A percentile compares a stretch with the other conserved stretches of the same genome.
These are phyloP conservation scores for Ogataea pini DNA, from an alignment of 805 yeast genomes.

Conservation along the genomic window DNA sequence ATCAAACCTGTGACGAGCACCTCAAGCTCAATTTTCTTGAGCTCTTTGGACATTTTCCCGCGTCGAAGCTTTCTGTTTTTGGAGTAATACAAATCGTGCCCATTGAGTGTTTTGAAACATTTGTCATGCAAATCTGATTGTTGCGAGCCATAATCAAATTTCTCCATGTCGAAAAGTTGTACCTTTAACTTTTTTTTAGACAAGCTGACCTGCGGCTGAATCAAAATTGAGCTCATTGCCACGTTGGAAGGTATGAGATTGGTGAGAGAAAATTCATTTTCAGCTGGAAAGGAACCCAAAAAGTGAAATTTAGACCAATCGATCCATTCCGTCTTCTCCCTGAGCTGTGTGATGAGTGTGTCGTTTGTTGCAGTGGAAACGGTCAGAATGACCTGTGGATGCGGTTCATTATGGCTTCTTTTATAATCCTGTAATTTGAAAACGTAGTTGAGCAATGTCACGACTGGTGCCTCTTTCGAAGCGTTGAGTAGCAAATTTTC, in stretches of 20 bases:
- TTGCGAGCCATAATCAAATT: constrained; percentile 27
- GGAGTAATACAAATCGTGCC: constrained; percentile 23
- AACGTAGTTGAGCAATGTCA: constrained; percentile 34
- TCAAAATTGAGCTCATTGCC: constrained; percentile 27
- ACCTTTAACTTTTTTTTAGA: constrained; percentile 23
- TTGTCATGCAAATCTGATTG: constrained; percentile 24
- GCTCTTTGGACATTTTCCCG: constrained; percentile 16
- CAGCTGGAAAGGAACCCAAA: constrained; percentile 28
- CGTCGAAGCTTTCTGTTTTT: constrained; percentile 30
- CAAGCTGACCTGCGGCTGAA: constrained; percentile 22
- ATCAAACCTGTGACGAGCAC: constrained; percentile 28
- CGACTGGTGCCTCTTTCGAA: constrained; percentile 31
- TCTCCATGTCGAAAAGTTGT: constrained; percentile 27
- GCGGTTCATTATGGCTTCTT: constrained; percentile 33
- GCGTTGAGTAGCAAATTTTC: constrained; percentile 17
- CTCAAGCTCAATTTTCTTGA: constrained; percentile 26
- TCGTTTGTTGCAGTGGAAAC: constrained; percentile 38
- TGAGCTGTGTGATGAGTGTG: constrained; percentile 51
- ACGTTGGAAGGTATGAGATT: constrained; percentile 26
- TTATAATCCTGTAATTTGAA: constrained; percentile 34
- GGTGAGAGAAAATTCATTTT: constrained; percentile 23
- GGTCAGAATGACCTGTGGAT: constrained; percentile 34
- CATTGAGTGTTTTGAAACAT: constrained; percentile 23
- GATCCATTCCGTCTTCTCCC: constrained; percentile 51
- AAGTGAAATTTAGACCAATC: constrained; percentile 35